Evolutionary conservation across 345 rosid species (phyloP).

Genomic region (Carallia brachiata): DNA sequence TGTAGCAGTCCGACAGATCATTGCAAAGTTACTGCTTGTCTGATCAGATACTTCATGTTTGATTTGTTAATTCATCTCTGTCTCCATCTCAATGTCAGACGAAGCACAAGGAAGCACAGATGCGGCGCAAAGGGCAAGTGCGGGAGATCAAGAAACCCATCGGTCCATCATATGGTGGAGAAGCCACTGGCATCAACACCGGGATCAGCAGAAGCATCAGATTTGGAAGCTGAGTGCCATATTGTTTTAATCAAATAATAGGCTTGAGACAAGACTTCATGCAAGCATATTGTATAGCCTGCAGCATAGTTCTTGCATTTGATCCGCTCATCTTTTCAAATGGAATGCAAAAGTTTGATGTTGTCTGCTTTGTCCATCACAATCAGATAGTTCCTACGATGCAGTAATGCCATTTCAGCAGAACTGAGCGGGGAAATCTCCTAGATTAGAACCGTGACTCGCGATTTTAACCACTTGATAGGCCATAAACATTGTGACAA

Average conservation of each 20-base stretch:
- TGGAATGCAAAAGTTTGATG: too few species aligned
- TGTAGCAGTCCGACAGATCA: background rate
- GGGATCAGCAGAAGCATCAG: constrained; percentile 62
- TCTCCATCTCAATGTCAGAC: constrained; percentile 24
- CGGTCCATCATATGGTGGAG: constrained; percentile 70
- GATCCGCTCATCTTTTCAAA: too few species aligned
- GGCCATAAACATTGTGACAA: too few species aligned
- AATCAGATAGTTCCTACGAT: too few species aligned
- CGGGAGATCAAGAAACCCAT: constrained; percentile 47
- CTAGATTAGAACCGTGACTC: too few species aligned
- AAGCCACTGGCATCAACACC: constrained; percentile 60
- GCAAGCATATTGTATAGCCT: too few species aligned
- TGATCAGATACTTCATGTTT: background rate
- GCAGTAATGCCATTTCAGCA: too few species aligned
- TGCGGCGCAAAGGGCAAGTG: constrained; percentile 55
- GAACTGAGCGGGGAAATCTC: too few species aligned
- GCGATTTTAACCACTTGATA: too few species aligned
- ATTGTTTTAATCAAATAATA: background rate
- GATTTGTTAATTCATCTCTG: background rate
- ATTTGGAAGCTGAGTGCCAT: constrained; percentile 10
- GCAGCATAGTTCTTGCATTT: too few species aligned
- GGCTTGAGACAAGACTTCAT: too few species aligned
- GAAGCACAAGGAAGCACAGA: constrained; percentile 44
- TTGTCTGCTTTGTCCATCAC: too few species aligned
- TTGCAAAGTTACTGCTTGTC: background rate